Evolutionary conservation across 2,329 filamentous ascomycete species (phyloP).

Genomic region (Claviceps monticola): DNA sequence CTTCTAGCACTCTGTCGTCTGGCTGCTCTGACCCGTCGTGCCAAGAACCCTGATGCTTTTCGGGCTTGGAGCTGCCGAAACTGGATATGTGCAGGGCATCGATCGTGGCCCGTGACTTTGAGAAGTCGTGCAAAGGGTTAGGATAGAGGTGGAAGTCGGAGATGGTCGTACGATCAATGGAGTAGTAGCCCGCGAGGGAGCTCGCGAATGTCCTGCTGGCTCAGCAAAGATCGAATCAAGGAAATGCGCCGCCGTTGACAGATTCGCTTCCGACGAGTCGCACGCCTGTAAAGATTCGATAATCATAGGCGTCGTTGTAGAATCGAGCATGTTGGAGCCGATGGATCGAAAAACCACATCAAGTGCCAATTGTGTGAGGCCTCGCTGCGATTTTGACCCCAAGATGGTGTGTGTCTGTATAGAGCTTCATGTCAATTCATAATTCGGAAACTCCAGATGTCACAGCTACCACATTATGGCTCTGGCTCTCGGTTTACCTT

Average conservation of each 20-base stretch:
- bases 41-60: constrained; percentile 32
- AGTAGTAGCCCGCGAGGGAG: constrained; percentile 52
- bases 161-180: constrained; percentile 49
- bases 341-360: constrained; percentile 82
- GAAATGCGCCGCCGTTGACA: constrained; percentile 62
- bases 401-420: constrained; percentile 85
- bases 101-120: constrained; percentile 8
- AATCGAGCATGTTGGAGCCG: constrained; percentile 54
- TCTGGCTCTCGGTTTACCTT: constrained; percentile 46
- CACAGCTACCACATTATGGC: background rate
- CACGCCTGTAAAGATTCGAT: constrained; percentile 62
- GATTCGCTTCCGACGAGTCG: constrained; percentile 67
- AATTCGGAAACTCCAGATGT: background rate
- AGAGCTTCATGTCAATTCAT: background rate
- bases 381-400: constrained; percentile 72
- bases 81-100: constrained; percentile 19
- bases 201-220: constrained; percentile 36
- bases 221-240: constrained; percentile 69
- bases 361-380: constrained; percentile 80
- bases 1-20: constrained; percentile 17
- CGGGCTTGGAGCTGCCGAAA: constrained; percentile 18
- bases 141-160: constrained; percentile 18
- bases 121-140: constrained; percentile 3
- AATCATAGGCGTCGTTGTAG: constrained; percentile 41
- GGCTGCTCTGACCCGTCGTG: constrained; percentile 12